Conservation (phyloP, 2,329 filamentous ascomycete genomes). For the Metarhizium guizhouense region DNA sequence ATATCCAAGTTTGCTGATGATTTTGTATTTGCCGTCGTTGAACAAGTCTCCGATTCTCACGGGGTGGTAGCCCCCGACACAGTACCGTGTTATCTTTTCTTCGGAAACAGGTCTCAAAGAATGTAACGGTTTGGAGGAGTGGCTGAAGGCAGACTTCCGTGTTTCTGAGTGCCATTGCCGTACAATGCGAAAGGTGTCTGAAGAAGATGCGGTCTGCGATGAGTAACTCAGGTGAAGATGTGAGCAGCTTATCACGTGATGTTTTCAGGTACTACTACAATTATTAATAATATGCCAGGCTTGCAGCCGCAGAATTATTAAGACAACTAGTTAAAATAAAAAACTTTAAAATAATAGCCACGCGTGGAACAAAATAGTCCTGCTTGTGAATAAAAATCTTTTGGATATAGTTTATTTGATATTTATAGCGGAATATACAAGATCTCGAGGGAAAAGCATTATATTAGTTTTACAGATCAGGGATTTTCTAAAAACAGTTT, state of each 20-base stretch:
- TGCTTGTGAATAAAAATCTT: too few species aligned
- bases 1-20: constrained; percentile 17
- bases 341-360: too few species aligned
- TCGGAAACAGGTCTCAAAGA: constrained; percentile 10
- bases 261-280: neutral
- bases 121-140: neutral
- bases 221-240: neutral
- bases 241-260: neutral
- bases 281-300: too few species aligned
- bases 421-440: too few species aligned
- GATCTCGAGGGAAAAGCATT: too few species aligned
- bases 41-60: constrained; percentile 15
- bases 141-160: neutral
- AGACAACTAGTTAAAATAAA: too few species aligned
- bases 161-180: neutral
- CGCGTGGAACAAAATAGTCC: too few species aligned
- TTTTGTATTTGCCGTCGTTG: constrained; percentile 9
- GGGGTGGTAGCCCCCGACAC: constrained; percentile 14
- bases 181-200: neutral
- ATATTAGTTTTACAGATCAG: too few species aligned
- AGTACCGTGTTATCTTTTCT: constrained; percentile 9
- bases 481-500: too few species aligned
- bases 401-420: too few species aligned
- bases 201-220: too few species aligned
- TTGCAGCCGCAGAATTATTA: too few species aligned